These are phyloP conservation scores for Alternaria angustiovoidea DNA, from an alignment of 2,329 filamentous ascomycete species.

Conservation along the genomic window DNA sequence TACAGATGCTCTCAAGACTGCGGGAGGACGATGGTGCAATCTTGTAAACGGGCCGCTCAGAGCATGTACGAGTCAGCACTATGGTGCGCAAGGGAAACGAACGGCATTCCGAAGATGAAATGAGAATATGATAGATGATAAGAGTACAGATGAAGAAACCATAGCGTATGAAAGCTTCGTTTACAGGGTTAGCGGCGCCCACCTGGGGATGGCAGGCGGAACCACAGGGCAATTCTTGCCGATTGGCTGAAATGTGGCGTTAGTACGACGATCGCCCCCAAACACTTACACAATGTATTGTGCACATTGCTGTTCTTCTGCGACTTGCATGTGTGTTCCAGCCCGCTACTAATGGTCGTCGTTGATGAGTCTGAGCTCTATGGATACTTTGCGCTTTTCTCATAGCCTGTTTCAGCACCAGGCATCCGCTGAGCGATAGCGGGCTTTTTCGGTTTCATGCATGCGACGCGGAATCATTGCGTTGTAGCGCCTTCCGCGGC, in stretches of 20 bases:
- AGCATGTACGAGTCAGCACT: slow-evolving; percentile 1
- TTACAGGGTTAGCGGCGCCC: slow-evolving; percentile 21
- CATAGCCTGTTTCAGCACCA: not conserved
- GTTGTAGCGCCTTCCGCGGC: not conserved
- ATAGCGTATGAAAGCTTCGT: slow-evolving; percentile 25
- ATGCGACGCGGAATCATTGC: not conserved
- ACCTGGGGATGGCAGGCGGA: slow-evolving; percentile 20
- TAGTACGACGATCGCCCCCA: slow-evolving; percentile 12
- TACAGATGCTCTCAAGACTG: slow-evolving; percentile 20
- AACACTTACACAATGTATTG: slow-evolving; percentile 17
- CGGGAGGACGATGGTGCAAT: slow-evolving; percentile 4
- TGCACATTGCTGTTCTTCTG: slow-evolving; percentile 10
- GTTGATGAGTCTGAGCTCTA: too few relatives aligned
- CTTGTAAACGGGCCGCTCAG: slow-evolving; percentile 3
- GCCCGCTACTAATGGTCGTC: not conserved
- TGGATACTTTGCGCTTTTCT: not conserved
- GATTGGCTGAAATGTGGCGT: slow-evolving; percentile 18
- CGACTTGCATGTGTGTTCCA: not conserved
- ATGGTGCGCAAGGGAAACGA: slow-evolving; percentile 11
- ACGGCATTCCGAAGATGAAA: slow-evolving; percentile 11
- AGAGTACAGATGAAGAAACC: slow-evolving; percentile 20
- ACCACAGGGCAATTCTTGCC: slow-evolving; percentile 15
- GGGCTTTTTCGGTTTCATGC: slow-evolving; percentile 1
- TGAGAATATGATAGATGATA: slow-evolving; percentile 11
- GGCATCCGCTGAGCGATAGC: not conserved